Evolutionary conservation across 2,329 filamentous ascomycete genomes (phyloP).

Genomic region (Myriosclerotinia curreyana): DNA sequence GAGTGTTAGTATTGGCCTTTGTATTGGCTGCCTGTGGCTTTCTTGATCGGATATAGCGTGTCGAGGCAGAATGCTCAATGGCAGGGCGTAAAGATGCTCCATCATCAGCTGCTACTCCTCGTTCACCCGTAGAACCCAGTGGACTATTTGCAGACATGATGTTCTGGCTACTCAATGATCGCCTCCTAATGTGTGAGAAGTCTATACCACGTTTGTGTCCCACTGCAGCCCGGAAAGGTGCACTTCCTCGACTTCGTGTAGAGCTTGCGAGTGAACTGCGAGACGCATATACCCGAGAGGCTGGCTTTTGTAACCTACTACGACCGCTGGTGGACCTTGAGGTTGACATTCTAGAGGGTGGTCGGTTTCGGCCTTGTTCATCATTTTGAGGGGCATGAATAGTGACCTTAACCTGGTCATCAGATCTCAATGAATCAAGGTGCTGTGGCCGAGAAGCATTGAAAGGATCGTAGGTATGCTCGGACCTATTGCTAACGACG

Average conservation of each 20-base stretch:
- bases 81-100: constrained; percentile 26
- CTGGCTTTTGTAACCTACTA: constrained; percentile 23
- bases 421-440: constrained; percentile 47
- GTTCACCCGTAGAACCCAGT: constrained; percentile 14
- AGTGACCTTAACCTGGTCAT: constrained; percentile 34
- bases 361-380: constrained; percentile 5
- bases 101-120: constrained; percentile 32
- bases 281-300: constrained; percentile 41
- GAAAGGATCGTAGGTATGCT: constrained; percentile 83
- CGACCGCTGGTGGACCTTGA: constrained; percentile 23
- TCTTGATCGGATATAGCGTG: constrained; percentile 36
- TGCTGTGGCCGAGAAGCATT: constrained; percentile 54
- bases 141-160: constrained; percentile 13
- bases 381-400: constrained; percentile 31
- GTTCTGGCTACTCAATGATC: constrained; percentile 25
- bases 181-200: constrained; percentile 53
- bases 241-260: constrained; percentile 41
- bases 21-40: constrained; percentile 28
- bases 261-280: constrained; percentile 49
- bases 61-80: constrained; percentile 26
- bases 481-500: constrained; percentile 59
- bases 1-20: constrained; percentile 16
- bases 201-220: constrained; percentile 61
- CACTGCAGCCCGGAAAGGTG: constrained; percentile 43
- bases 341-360: constrained; percentile 5